These are phyloP conservation scores for Apiospora koreana DNA, from an alignment of 2,329 filamentous ascomycete genomes.

Conservation along the genomic window DNA sequence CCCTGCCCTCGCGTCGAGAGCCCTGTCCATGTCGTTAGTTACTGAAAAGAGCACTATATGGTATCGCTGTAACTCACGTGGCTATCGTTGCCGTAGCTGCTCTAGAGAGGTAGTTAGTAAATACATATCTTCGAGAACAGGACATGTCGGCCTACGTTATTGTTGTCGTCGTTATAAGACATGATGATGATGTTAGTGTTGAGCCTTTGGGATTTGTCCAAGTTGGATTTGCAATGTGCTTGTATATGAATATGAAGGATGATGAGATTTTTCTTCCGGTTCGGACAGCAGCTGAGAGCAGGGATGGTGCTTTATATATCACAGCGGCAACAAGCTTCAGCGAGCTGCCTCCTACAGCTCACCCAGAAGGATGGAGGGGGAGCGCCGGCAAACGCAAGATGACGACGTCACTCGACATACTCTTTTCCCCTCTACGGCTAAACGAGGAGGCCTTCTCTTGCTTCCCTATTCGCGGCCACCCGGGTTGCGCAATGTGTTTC, in stretches of 20 bases:
- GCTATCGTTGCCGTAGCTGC: slow-evolving; percentile 13
- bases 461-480: background rate
- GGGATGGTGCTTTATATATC: background rate
- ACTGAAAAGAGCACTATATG: background rate
- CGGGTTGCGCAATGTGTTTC: background rate
- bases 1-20: background rate
- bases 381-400: background rate
- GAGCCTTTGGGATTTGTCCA: background rate
- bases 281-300: no score
- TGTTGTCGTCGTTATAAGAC: slow-evolving; percentile 50
- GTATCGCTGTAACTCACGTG: slow-evolving; percentile 8
- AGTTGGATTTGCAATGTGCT: background rate
- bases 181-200: slow-evolving; percentile 23
- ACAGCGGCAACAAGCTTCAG: background rate
- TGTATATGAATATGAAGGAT: background rate
- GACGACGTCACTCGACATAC: background rate
- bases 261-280: background rate
- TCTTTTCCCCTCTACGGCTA: background rate
- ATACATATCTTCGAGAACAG: background rate
- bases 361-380: background rate
- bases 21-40: background rate
- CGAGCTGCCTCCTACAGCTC: background rate
- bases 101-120: slow-evolving; percentile 8
- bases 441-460: background rate
- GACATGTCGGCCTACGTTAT: slow-evolving; percentile 30